Percentiles rank a stretch among this genome's conserved stretches.
phyloP scores from a whole-genome alignment of 345 rosid species.

The Adansonia digitata region DNA sequence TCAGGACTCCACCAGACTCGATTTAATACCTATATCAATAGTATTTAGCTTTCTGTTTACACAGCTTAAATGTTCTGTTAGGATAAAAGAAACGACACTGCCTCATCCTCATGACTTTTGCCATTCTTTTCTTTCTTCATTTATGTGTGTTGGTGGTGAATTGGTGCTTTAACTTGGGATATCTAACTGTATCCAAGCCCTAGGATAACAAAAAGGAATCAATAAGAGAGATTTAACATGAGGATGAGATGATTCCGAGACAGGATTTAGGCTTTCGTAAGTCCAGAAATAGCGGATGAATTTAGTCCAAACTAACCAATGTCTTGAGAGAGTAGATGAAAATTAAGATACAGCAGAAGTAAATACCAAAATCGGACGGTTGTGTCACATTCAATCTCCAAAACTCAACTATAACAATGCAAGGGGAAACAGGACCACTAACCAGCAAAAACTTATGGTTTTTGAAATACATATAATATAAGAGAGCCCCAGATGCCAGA shows the following conservation, averaged over 20 bases:
- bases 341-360: background rate
- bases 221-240: too few species aligned
- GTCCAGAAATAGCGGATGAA: background rate
- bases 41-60: too few species aligned
- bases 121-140: background rate
- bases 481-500: background rate
- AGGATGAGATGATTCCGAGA: background rate
- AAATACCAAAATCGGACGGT: background rate
- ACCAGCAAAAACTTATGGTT: conserved; percentile 11
- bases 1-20: too few species aligned
- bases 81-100: background rate
- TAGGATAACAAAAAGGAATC: too few species aligned
- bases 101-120: background rate
- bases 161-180: background rate
- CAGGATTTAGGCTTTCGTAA: background rate
- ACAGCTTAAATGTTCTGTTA: background rate
- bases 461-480: background rate
- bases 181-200: background rate
- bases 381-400: conserved; percentile 5
- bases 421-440: conserved; percentile 20
- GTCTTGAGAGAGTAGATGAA: background rate
- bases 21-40: too few species aligned
- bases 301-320: background rate
- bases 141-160: conserved; percentile 1
- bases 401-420: conserved; percentile 6